Evolutionary conservation across 768 basidiomycete species (phyloP), one percentile per base, ranked within the genome.

Genomic region (Fistulinella prunicolor): DNA sequence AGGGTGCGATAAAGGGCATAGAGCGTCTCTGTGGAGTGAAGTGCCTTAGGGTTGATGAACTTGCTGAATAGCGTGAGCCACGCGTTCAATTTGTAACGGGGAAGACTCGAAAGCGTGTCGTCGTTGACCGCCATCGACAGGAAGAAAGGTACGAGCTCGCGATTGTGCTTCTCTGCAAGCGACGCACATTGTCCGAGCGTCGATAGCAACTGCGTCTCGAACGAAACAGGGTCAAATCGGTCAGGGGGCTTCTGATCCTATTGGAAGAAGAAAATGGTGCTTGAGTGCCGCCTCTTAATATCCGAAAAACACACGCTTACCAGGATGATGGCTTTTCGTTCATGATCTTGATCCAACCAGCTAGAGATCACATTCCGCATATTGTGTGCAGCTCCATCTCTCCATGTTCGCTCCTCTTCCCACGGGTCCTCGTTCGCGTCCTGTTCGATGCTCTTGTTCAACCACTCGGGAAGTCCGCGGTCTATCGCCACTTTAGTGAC

Each of bases 41-140:
- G 71, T 0, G 92, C 89, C 69, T 91, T 95, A n/a, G 94, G 95
- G 61, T 97, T 98, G 57, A 72, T 71, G 63, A 99, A 89, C 63
- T 94, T 95, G 42, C 89, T 78, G 66, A 97, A 90, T 10, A 98
- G 76, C 17, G 79, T 79, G 22, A 98, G 80, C 84, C 90, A 98
- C 0, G 80, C 74, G 14, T 70, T 70, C 9, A 96, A 78, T 60
- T 83, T 86, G 23, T 74, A 66, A 36, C 82, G 83, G 3, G 82
- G 68, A 7, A 87, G 65, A 38, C 71, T 75, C 4, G 71, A 59
- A 5, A 65, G 50, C 3, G 59, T 57, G 42, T 70, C 65, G 9
- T 54, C 44, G 19, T 56, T 32, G 28, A 53, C 54, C n/a, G 70
- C 73, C 38, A 80, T 66, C 42, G 55, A 63, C 30, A 97, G 73